Conservation (phyloP, 768 basidiomycete species). For the Kockovaella imperatae region DNA sequence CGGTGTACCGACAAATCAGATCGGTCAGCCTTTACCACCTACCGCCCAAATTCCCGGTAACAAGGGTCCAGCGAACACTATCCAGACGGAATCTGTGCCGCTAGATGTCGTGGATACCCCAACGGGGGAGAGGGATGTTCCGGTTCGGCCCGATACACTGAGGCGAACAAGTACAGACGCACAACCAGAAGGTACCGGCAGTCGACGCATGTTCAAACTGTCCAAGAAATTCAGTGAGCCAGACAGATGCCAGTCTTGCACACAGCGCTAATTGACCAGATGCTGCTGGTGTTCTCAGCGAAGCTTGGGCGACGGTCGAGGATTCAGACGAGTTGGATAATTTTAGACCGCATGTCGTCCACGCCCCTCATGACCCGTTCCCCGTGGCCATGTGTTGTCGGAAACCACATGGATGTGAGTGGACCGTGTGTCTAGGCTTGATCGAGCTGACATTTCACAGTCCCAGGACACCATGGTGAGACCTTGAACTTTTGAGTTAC, state of each 20-base stretch:
- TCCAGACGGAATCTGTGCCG: too few species aligned
- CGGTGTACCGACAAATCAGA: neutral
- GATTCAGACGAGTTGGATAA: conserved; percentile 49
- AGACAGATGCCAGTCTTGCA: neutral
- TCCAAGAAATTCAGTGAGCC: conserved; percentile 44
- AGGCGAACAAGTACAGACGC: conserved; percentile 8
- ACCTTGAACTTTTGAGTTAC: neutral
- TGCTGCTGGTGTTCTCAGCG: conserved; percentile 45
- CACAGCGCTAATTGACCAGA: conserved; percentile 5
- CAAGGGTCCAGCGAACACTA: neutral
- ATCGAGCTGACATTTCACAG: conserved; percentile 20
- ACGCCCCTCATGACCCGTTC: conserved; percentile 53
- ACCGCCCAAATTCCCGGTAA: conserved; percentile 11
- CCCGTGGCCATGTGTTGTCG: conserved; percentile 64
- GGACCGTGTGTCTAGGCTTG: neutral
- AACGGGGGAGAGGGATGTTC: too few species aligned
- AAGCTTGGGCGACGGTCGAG: conserved; percentile 47
- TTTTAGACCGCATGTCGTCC: conserved; percentile 58
- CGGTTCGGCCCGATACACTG: too few species aligned
- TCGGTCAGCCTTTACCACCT: conserved; percentile 8
- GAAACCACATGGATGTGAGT: conserved; percentile 53
- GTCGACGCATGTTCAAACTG: conserved; percentile 38
- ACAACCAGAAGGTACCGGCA: conserved; percentile 33
- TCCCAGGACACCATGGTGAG: conserved; percentile 47
- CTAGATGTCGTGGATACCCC: too few species aligned